Evolutionary conservation across 345 rosid species (phyloP), one percentile per base, ranked within the genome.

Genomic region (Tarenaya hassleriana): DNA sequence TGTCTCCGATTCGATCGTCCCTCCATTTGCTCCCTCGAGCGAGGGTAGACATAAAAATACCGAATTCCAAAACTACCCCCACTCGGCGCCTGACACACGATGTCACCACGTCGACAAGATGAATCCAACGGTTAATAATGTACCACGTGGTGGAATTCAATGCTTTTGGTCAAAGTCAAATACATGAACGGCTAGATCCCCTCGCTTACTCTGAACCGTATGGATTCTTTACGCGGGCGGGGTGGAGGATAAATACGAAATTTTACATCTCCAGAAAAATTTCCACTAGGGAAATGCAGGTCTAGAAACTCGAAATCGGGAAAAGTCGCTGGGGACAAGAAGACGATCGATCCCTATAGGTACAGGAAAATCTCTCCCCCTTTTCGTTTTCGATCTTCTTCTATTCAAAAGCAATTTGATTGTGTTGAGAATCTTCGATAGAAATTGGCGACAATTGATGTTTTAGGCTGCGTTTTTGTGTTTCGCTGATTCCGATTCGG

Each of bases 51-150:
- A 34, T 48, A 37, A 34, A 32, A 13, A 27, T n/a, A n/a, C 46
- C 46, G 44, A 52, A 44, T 75, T 63, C 58, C 73, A 12, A 47
- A 29, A 8, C 38, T 71, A 40, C 58, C 75, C 69, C 54, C 49
- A 41, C 52, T 52, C 18, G 4, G 24, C 10, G 13, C 20, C 40
- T 19, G 60, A 35, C 53, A 32, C 29, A 7, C 4, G 43, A 42
- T 53, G 46, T 1, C 14, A 20, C 47, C 63, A 52, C 49, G 49
- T 56, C n/a, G 33, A 14, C 1, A 12, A 2, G 0, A 0, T 0
- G 18, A 42, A 34, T 47, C 55, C 8, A 46, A 45, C 17, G 55
- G 48, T 3, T 16, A 4, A 8, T 1, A 15, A n/a, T 8, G 7
- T n/a, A n/a, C n/a, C n/a, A n/a, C n/a, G n/a, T n/a, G n/a, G n/a